Percentiles rank a stretch among this genome's conserved stretches.
These are phyloP conservation scores for Hypoxylon sp. DNA, from an alignment of 2,329 filamentous ascomycete genomes.

Conservation along the genomic window DNA sequence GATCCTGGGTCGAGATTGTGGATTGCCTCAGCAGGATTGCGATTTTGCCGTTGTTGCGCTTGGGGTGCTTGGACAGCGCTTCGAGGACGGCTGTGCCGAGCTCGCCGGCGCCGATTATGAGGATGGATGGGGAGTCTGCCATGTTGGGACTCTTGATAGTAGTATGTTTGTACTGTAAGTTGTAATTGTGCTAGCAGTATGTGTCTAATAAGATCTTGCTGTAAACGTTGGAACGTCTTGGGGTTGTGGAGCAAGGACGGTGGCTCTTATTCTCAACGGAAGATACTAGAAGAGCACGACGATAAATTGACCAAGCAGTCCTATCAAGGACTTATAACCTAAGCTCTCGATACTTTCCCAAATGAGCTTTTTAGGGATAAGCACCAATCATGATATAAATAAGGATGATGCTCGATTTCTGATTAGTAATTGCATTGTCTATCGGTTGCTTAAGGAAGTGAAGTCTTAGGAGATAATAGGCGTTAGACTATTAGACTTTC, in stretches of 20 bases:
- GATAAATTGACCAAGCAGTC: neutral
- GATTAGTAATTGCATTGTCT: slow-evolving; percentile 19
- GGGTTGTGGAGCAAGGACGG: neutral
- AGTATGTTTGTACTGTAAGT: neutral
- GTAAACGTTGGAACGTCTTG: neutral
- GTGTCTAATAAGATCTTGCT: neutral
- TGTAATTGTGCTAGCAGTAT: neutral
- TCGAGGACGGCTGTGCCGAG: slow-evolving; percentile 71
- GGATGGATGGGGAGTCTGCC: slow-evolving; percentile 56
- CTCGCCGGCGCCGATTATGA: slow-evolving; percentile 77
- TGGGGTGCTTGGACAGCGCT: slow-evolving; percentile 64
- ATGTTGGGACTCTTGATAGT: neutral
- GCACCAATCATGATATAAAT: slow-evolving; percentile 5
- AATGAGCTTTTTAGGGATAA: no score
- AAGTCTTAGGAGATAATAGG: slow-evolving; percentile 27
- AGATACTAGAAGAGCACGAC: slow-evolving; percentile 2
- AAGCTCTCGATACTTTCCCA: neutral
- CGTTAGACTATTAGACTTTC: slow-evolving; percentile 15
- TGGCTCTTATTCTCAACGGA: slow-evolving; percentile 5
- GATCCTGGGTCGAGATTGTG: slow-evolving; percentile 59
- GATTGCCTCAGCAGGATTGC: slow-evolving; percentile 69
- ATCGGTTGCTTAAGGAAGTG: neutral
- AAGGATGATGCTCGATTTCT: slow-evolving; percentile 8
- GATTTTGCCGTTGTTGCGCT: slow-evolving; percentile 57
- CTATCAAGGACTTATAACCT: no score